Conservation (phyloP, 495 filamentous ascomycete species). For the Penicillium simplicissimum region DNA sequence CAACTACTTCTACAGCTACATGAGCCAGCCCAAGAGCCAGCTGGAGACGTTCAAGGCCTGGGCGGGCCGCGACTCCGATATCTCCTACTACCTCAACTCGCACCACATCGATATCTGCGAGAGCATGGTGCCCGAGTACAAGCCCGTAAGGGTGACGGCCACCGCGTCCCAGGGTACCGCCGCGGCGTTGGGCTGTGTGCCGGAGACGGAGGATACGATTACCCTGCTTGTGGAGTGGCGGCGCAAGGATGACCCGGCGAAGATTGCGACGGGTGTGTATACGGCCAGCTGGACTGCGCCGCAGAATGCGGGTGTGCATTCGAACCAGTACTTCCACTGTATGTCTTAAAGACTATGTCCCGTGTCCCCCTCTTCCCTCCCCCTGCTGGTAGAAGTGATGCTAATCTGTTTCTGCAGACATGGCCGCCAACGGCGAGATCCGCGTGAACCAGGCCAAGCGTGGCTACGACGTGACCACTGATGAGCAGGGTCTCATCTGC, state of each 20-base stretch:
- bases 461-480: slow-evolving; percentile 90
- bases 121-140: slow-evolving; percentile 81
- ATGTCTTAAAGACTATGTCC: slow-evolving; percentile 20
- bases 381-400: too few species aligned
- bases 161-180: slow-evolving; percentile 71
- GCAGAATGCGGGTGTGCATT: slow-evolving; percentile 86
- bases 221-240: slow-evolving; percentile 86
- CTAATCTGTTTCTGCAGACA: slow-evolving; percentile 46
- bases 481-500: slow-evolving; percentile 71
- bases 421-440: slow-evolving; percentile 81
- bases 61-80: slow-evolving; percentile 89
- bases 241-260: slow-evolving; percentile 63
- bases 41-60: slow-evolving; percentile 95
- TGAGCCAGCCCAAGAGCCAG: slow-evolving; percentile 92
- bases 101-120: slow-evolving; percentile 92
- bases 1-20: slow-evolving; percentile 98
- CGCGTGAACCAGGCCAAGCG: slow-evolving; percentile 91
- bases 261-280: slow-evolving; percentile 85
- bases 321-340: slow-evolving; percentile 94
- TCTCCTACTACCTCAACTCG: slow-evolving; percentile 91
- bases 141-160: slow-evolving; percentile 76
- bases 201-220: slow-evolving; percentile 89
- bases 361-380: too few species aligned
- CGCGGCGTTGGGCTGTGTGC: slow-evolving; percentile 72
- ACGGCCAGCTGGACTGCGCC: slow-evolving; percentile 95